Base-by-base conservation (phyloP, 495 filamentous ascomycete genomes). In the Chaetomidium leptoderma region DNA sequence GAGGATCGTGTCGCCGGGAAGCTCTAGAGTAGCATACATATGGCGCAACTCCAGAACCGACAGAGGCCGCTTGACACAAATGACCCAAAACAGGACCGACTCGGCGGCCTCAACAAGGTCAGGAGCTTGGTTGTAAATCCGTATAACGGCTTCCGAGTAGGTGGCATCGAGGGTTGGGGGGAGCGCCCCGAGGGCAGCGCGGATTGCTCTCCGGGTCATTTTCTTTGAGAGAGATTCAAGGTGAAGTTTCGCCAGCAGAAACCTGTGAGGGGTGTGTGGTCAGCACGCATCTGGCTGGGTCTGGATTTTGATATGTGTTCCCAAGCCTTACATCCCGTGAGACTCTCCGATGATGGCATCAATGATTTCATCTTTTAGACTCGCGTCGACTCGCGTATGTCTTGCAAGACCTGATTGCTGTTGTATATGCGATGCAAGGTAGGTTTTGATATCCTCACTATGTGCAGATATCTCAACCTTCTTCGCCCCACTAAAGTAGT, bases 171-270 rank as follows among this genome's bases (percentile, higher is more conserved):
- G 29, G 8, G 30, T 51, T 23, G 29, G 16, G 6, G 47, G 47
- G 5, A 51, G 32, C 9, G 47, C 23, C n/a, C 37, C 13, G 9
- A 51, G 47, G 16, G 47, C 47, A 10, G 26, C 21, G 11, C 47
- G 47, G n/a, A 51, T 30, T 11, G 47, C 47, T 9, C 26, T 51
- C 3, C 30, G 47, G 47, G 8, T 51, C 8, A 51, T 35, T n/a
- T 37, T 37, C 10, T 14, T 51, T 6, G 47, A 51, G 10, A 51
- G 47, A 2, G 47, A 21, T 11, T 51, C 32, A 10, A 51, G 29
- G 21, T 51, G 47, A 37, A 51, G 47, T n/a, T 30, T 51, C 23
- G 47, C 47, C 13, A 51, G 10, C 14, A 51, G 32, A 27, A 51
- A 51, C 47, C 47, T 51, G 14, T 5, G 11, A 26, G 14, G 13